Base-by-base conservation (phyloP, 2,329 filamentous ascomycete species). In the Didymella arachidicola region DNA sequence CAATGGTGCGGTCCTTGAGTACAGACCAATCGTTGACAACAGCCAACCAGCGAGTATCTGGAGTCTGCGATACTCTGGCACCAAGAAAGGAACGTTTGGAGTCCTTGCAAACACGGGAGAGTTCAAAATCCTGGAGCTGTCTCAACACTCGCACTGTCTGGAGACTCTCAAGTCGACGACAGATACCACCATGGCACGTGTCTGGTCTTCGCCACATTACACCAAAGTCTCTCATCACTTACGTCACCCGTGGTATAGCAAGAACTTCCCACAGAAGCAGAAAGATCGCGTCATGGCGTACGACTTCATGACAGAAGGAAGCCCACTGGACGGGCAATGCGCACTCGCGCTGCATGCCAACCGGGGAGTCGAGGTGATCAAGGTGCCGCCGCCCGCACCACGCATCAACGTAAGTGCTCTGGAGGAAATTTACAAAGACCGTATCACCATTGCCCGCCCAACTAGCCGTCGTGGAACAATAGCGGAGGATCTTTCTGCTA, bases 11-110 rank as follows among this genome's bases (percentile, higher is more conserved):
- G 83, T 86, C 1, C 76, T 88, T n/a, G 84, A 87, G 52, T 80
- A 87, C 55, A 80, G 80, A 54, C 83, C 84, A 51, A 80, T 83
- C 1, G 79, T 87, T 14, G 80, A 84, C 49, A 80, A 78, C 45
- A 75, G 73, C 30, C 72, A 80, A 0, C 79, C 80, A 19, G 79
- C 83, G 11, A 80, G 80, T 2, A 86, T 89, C 42, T 88, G 86
- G 86, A 87, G 84, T 70, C 71, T 88, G 54, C 81, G 86, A 8
- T 89, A 86, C 66, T 87, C 84, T 3, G 84, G 83, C 22, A 83
- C 81, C 7, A 84, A 83, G 68, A 78, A 83, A 55, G 85, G 85
- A 12, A 83, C 81, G 22, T 80, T 89, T 38, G 86, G 84, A 8
- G 81, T 86, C 12, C 79, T 87, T 41, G 83, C 86, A 0, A 88